Conservation (phyloP, 208 protist genomes). For the Wallacemonas rigidus region DNA sequence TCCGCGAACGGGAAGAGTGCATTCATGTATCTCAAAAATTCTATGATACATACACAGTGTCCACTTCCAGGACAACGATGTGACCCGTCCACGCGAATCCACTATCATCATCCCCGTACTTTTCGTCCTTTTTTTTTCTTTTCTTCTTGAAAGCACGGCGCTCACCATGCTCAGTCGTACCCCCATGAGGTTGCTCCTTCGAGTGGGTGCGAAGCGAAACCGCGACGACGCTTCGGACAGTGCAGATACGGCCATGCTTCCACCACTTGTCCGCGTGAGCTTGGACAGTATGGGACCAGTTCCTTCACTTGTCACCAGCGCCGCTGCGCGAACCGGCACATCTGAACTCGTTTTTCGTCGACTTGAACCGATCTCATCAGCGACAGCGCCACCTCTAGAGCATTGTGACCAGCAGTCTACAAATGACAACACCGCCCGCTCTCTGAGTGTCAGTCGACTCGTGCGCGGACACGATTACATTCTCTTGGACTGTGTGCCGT, state of each 20-base stretch:
- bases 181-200: constrained; percentile 23
- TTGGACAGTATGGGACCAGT: constrained; percentile 33
- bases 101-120: background rate
- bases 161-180: background rate
- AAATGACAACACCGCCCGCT: background rate
- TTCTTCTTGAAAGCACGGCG: background rate
- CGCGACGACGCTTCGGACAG: constrained; percentile 23
- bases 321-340: background rate
- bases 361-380: background rate
- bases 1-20: too few relatives aligned
- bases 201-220: constrained; percentile 20
- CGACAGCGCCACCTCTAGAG: too few relatives aligned
- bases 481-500: background rate
- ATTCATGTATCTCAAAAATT: too few relatives aligned
- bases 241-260: background rate
- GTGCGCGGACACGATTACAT: constrained; percentile 3
- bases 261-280: constrained; percentile 31
- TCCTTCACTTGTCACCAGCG: background rate
- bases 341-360: constrained; percentile 5
- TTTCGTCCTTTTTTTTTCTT: background rate
- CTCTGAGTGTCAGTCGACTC: constrained; percentile 1
- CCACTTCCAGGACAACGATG: too few relatives aligned
- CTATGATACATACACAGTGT: too few relatives aligned
- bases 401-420: too few relatives aligned
- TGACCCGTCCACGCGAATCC: too few relatives aligned